Base-by-base conservation (phyloP, 225 moss, liverwort and hornwort genomes). In the Takakia lepidozioides region DNA sequence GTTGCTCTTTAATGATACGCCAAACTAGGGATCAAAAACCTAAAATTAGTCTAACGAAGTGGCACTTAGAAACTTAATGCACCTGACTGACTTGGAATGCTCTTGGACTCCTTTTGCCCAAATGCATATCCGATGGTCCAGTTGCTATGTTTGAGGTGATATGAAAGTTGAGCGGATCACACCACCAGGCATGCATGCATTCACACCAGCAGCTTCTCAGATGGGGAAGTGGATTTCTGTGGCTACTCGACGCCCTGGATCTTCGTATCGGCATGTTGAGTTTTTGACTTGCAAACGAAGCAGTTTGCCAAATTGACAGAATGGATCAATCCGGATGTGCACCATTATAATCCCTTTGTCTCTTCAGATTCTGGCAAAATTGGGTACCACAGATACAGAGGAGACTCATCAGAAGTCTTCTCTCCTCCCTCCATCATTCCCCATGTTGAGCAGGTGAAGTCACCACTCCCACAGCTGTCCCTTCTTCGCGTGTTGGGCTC, bases 281-380 rank as follows among this genome's bases (percentile, higher is more conserved):
- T 93, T 25, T 88, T 85, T 18, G 70, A 80, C 25, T 67, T 88
- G 43, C 23, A 56, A 46, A 46, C 73, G 0, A 57, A 56, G 37
- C 46, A 29, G 4, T 93, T 93, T 52, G 42, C 66, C 35, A 68
- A 70, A 3, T 4, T 93, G 10, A 88, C 88, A 25, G 59, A 75
- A 49, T 55, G 28, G 4, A 63, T 85, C 19, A 64, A 79, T 45
- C 88, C 85, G 1, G 23, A 50, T 35, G 54, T 63, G 24, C 39
- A 83, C 51, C 92, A 93, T 44, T 93, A 85, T 60, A 88, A 57
- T 36, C 92, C 92, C 9, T 88, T 85, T 43, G 70, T 93, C 19
- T 88, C 87, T 17, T 60, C 74, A 8, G 59, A 23, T 47, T 75
- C 82, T 0, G 57, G 56, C n/a, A 71, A 70, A 38, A 18, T 93